Percentiles rank a stretch among this genome's conserved stretches.
Evolutionary conservation across 2,329 filamentous ascomycete genomes (phyloP).

Genomic region (Meredithiella fracta): DNA sequence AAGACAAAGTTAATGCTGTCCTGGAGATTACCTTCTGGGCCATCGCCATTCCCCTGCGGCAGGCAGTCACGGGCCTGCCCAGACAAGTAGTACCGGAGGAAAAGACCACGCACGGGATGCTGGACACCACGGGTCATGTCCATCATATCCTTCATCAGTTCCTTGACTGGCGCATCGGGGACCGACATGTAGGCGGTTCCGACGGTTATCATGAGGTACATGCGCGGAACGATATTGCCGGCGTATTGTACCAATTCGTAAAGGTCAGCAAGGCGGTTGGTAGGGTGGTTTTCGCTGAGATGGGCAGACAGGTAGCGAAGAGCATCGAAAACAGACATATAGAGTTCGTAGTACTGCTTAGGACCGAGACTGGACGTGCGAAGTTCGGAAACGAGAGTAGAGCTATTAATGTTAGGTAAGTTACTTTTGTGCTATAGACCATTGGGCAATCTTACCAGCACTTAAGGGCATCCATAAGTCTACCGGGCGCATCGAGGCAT

Average conservation of each 20-base stretch:
- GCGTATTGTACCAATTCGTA: slow-evolving; percentile 98
- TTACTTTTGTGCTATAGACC: not conserved
- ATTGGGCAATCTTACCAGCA: slow-evolving; percentile 54
- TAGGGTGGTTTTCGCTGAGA: slow-evolving; percentile 89
- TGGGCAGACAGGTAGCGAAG: slow-evolving; percentile 91
- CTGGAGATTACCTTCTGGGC: slow-evolving; percentile 85
- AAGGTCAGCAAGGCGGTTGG: slow-evolving; percentile 92
- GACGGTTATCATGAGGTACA: slow-evolving; percentile 98
- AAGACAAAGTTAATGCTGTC: slow-evolving; percentile 97
- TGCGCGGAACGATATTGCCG: slow-evolving; percentile 86
- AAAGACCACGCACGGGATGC: slow-evolving; percentile 87
- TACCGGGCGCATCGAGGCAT: slow-evolving; percentile 89
- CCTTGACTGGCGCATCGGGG: slow-evolving; percentile 93
- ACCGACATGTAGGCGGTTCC: slow-evolving; percentile 99
- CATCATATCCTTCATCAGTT: slow-evolving; percentile 99
- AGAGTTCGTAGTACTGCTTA: slow-evolving; percentile 98
- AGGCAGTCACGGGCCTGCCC: slow-evolving; percentile 85
- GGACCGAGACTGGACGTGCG: slow-evolving; percentile 94
- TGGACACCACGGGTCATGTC: slow-evolving; percentile 98
- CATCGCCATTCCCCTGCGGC: slow-evolving; percentile 66
- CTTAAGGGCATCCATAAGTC: slow-evolving; percentile 98
- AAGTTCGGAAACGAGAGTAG: slow-evolving; percentile 93
- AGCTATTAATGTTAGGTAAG: slow-evolving; percentile 41
- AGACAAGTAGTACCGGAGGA: slow-evolving; percentile 88
- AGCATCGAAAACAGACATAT: slow-evolving; percentile 98